Base-by-base conservation (phyloP, 1,284 basidiomycete genomes). In the Pterulicium gracile region DNA sequence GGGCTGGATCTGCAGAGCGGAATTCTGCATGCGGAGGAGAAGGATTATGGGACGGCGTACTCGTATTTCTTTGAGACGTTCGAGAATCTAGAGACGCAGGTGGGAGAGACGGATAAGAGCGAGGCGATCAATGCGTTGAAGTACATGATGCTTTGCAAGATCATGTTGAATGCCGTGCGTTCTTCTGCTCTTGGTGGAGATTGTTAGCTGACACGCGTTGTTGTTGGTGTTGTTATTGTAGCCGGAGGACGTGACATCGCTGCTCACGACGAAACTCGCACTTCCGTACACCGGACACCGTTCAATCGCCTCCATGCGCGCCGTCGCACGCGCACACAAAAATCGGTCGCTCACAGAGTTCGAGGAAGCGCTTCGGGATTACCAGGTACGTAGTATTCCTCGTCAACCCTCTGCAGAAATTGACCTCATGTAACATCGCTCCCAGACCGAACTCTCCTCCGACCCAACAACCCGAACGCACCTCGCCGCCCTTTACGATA, bases 1-100 rank as follows among this genome's bases (percentile, higher is more conserved):
- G 77, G 88, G 24, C 79, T 98, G 24, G 95, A 98, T 61, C 77
- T 98, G 36, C 94, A 97, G 61, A 85, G 84, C 23, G 89, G 95
- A 13, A 77, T 96, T 21, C 73, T 98, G 13, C 92, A 97, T 56
- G 93, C 95, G 0, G 93, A 98, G 55, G 95, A 98, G 62, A 97
- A 96, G 60, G 95, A 98, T 63, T 98, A 97, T 63, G 94, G 81
- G 50, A 98, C 94, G 0, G 95, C 82, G 34, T 97, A 97, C 63
- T 95, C 91, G 0, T 98, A 98, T 70, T 98, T 98, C 67, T 94
- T 91, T 56, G 95, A 98, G 65, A 87, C 92, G 2, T 95, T 98
- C 54, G 95, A 98, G 61, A 82, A 76, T 53, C 58, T 86, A 52
- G 75, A 72, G 45, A 56, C 74, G 3, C 77, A 84, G 56, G 27